Evolutionary conservation across 495 filamentous ascomycete genomes (phyloP), one percentile per base, ranked within the genome.

Genomic region (Hypoxylon fuscum): DNA sequence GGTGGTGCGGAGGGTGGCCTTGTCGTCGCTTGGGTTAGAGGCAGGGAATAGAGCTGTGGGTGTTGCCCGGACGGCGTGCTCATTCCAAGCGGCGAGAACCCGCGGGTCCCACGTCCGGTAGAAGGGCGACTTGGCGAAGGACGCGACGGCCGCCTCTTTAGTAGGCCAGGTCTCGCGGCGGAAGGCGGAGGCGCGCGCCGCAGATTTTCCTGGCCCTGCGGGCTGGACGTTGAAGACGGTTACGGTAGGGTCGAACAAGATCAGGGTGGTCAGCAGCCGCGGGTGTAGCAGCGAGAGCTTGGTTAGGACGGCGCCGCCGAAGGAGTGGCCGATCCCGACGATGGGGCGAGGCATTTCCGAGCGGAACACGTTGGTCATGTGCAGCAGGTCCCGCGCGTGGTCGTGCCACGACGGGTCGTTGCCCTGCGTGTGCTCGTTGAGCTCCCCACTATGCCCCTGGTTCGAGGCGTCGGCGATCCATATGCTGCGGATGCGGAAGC

Each of bases 391-490:
- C 43, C 95, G 84, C 14, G 91, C 74, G 73, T 96, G 87, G 75
- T 98, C 95, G 45, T 85, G 80, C 95, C 95, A 98, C 63, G 80
- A 85, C 7, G 90, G 91, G 72, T 96, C 92, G 73, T 96, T 88
- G 25, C 92, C 93, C 1, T 94, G 79, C 2, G 75, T 67, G 17
- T 76, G 58, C 70, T 94, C 90, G 72, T 97, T 96, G 27, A 95
- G 68, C 21, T 90, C 76, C 34, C 88, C 86, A 67, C 86, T 90
- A 56, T 85, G 82, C 34, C 92, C 92, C 74, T 96, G 87, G 53
- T 90, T 83, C 37, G 87, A 84, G 25, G 88, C 85, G 75, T 97
- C 93, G 53, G 90, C 86, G 65, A 95, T 93, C 90, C 91, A 96
- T 63, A 97, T 91, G 53, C 84, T 79, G 49, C 89, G 85, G 58